Evolutionary conservation across 1,284 basidiomycete genomes (phyloP).

Genomic region (Ustilago hordei): DNA sequence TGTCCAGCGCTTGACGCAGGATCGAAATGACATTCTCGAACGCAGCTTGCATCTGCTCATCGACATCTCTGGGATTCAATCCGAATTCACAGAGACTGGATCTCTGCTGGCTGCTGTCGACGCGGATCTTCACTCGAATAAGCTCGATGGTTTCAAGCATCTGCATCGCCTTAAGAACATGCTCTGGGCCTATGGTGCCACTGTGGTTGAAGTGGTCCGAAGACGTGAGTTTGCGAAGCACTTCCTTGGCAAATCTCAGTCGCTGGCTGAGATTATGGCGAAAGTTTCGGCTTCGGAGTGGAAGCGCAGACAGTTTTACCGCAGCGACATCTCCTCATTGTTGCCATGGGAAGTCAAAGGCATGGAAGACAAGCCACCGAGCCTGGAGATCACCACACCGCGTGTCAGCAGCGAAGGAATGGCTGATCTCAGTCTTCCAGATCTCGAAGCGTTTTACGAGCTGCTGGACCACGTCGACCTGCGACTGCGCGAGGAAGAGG

Average conservation of each 20-base stretch:
- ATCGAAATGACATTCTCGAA: slow-evolving; percentile 65
- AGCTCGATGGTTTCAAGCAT: slow-evolving; percentile 83
- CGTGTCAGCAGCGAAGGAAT: slow-evolving; percentile 41
- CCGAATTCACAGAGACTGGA: slow-evolving; percentile 63
- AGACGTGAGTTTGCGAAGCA: slow-evolving; percentile 79
- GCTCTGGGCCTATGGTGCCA: slow-evolving; percentile 91
- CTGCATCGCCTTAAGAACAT: slow-evolving; percentile 88
- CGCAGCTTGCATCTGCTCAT: slow-evolving; percentile 62
- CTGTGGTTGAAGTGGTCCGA: slow-evolving; percentile 88
- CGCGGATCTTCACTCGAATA: slow-evolving; percentile 52
- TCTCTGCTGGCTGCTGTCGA: slow-evolving; percentile 57
- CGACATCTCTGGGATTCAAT: slow-evolving; percentile 67
- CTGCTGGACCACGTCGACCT: slow-evolving; percentile 56
- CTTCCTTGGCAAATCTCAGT: slow-evolving; percentile 60
- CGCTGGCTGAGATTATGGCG: slow-evolving; percentile 68
- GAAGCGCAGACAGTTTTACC: slow-evolving; percentile 54
- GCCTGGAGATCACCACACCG: slow-evolving; percentile 63
- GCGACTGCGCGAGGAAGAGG: slow-evolving; percentile 33
- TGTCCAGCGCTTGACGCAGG: slow-evolving; percentile 57
- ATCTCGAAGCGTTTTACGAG: slow-evolving; percentile 53
- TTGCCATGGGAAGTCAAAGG: slow-evolving; percentile 63
- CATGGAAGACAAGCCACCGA: slow-evolving; percentile 58
- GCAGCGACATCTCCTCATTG: slow-evolving; percentile 48
- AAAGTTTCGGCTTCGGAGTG: slow-evolving; percentile 58
- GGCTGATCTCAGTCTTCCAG: slow-evolving; percentile 48